These are phyloP conservation scores for Vicia villosa DNA, from an alignment of 306 rosid genomes.

Conservation along the genomic window DNA sequence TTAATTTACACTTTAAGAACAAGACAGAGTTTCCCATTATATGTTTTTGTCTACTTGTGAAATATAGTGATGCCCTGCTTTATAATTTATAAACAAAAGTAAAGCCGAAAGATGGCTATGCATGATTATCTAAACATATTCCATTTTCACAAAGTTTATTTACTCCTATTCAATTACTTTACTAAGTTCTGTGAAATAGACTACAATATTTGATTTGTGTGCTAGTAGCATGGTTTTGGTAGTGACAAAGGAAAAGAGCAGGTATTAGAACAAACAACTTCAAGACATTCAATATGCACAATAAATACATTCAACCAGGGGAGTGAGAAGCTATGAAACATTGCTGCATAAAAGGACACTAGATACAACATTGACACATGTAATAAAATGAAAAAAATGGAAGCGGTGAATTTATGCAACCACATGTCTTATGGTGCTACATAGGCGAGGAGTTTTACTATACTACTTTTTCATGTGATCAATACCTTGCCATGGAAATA, in stretches of 20 bases:
- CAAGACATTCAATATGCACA: neutral
- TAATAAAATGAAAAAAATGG: neutral
- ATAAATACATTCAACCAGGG: neutral
- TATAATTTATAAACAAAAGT: too few species aligned
- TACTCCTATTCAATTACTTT: constrained; percentile 6
- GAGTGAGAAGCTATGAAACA: neutral
- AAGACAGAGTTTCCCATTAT: constrained; percentile 8
- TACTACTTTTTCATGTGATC: neutral
- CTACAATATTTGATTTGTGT: neutral
- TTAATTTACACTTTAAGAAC: constrained; percentile 9
- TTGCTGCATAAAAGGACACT: neutral
- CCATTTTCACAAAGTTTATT: neutral
- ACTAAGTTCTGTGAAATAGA: neutral
- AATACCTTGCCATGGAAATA: neutral
- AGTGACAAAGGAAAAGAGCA: neutral
- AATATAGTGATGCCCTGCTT: neutral
- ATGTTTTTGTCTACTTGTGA: neutral
- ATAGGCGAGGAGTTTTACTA: neutral
- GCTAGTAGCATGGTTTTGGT: constrained; percentile 3
- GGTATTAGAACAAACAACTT: constrained; percentile 4
- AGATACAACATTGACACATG: neutral
- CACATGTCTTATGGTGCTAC: too few species aligned
- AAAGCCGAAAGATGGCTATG: neutral
- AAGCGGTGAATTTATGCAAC: neutral
- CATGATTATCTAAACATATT: constrained; percentile 3